These are phyloP conservation scores for Kappamyces sp. DNA, from an alignment of 192 early-diverging fungal species.

Conservation along the genomic window DNA sequence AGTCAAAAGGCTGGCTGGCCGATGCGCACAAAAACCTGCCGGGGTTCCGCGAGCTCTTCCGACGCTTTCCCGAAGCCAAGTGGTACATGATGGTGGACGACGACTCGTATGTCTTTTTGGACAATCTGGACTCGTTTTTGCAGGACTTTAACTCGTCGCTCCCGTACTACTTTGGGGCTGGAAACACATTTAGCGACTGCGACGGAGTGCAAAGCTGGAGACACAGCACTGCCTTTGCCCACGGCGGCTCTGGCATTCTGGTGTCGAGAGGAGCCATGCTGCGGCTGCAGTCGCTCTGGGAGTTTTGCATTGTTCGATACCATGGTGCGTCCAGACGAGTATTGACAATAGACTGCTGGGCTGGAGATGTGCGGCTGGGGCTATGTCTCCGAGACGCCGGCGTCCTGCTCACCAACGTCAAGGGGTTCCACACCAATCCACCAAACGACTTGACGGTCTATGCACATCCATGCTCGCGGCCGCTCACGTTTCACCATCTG, in stretches of 20 bases:
- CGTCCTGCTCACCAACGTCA: conserved; percentile 11
- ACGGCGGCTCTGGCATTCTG: conserved; percentile 35
- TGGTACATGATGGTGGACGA: conserved; percentile 46
- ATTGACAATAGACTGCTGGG: conserved; percentile 18
- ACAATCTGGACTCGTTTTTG: conserved; percentile 24
- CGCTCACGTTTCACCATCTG: conserved; percentile 38
- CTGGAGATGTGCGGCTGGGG: conserved; percentile 34
- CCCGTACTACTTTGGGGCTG: conserved; percentile 4
- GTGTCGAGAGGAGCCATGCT: conserved; percentile 21
- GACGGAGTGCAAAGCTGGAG: conserved; percentile 28
- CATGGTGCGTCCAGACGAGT: neutral
- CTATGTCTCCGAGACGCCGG: conserved; percentile 38
- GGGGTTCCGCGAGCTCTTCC: conserved; percentile 20
- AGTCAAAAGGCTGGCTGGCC: conserved; percentile 23
- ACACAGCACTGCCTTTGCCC: conserved; percentile 32
- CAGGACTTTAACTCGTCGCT: neutral
- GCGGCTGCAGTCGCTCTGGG: neutral
- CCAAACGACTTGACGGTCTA: conserved; percentile 20
- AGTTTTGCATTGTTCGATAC: conserved; percentile 19
- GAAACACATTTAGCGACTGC: conserved; percentile 28
- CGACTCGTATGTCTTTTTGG: conserved; percentile 24
- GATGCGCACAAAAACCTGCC: conserved; percentile 45
- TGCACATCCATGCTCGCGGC: conserved; percentile 33
- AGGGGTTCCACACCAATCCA: conserved; percentile 22
- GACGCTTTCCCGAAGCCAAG: conserved; percentile 26